phyloP scores from a whole-genome alignment of 192 early-diverging fungal genomes.

The Pecoramyces ruminantium region DNA sequence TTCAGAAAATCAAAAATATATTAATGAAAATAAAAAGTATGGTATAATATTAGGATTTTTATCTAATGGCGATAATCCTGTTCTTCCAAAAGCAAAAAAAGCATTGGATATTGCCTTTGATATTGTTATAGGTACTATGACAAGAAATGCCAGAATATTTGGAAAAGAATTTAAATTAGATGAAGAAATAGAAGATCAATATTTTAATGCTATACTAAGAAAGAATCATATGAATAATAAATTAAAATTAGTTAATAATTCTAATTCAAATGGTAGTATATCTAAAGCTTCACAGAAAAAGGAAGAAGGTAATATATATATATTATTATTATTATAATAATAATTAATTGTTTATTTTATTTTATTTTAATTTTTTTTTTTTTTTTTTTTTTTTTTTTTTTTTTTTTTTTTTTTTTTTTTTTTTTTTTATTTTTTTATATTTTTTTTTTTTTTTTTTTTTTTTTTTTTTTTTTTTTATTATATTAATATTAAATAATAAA shows the following conservation, averaged over 20 bases:
- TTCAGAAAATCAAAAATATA: not conserved
- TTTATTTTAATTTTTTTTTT: too few relatives aligned
- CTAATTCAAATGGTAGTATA: too few relatives aligned
- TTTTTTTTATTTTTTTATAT: too few relatives aligned
- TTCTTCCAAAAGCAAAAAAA: not conserved
- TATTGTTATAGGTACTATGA: not conserved
- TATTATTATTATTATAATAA: too few relatives aligned
- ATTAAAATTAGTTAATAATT: not conserved
- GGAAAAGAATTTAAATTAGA: not conserved
- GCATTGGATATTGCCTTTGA: not conserved
- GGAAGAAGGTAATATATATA: not conserved
- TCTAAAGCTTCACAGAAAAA: not conserved
- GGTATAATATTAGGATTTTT: not conserved
- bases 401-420: too few relatives aligned
- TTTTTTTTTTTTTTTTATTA: too few relatives aligned
- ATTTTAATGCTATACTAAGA: not conserved
- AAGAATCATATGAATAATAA: not conserved
- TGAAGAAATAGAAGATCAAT: not conserved
- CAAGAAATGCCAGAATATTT: not conserved
- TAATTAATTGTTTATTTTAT: too few relatives aligned
- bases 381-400: too few relatives aligned
- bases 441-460: too few relatives aligned
- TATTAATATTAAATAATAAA: too few relatives aligned
- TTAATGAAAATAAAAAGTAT: not conserved
- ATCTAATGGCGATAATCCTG: not conserved